Conservation (phyloP, 2,329 filamentous ascomycete species). For the Tolypocladium pustulatum region DNA sequence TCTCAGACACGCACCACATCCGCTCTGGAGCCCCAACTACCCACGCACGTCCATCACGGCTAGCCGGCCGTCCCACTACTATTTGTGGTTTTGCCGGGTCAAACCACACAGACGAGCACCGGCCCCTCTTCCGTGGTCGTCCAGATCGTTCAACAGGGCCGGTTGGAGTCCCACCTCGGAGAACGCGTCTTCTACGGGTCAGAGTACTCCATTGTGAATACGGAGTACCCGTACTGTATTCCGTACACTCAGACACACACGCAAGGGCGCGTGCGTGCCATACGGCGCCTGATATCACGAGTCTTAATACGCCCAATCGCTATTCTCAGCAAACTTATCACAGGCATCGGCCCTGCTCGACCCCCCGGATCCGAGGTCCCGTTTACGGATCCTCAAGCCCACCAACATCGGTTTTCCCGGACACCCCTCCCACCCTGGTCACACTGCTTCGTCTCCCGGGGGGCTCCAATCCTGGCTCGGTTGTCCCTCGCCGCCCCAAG, state of each 20-base stretch:
- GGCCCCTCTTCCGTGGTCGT: background rate
- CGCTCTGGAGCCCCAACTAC: background rate
- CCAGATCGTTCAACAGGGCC: background rate
- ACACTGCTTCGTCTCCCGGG: background rate
- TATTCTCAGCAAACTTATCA: background rate
- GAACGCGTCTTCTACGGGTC: background rate
- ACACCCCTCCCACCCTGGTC: conserved; percentile 3
- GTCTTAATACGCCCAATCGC: background rate
- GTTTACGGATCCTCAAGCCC: background rate
- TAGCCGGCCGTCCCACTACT: background rate
- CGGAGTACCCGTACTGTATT: background rate
- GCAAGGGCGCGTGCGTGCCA: no score
- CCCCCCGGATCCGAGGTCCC: conserved; percentile 3
- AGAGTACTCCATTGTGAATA: background rate
- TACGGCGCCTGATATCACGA: background rate
- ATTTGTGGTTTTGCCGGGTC: background rate
- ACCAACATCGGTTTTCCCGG: conserved; percentile 2
- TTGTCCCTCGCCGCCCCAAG: conserved; percentile 2
- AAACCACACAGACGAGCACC: background rate
- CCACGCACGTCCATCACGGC: background rate
- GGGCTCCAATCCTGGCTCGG: conserved; percentile 1
- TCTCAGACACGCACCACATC: background rate
- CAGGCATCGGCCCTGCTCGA: background rate
- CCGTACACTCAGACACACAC: background rate
- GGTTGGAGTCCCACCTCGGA: background rate